Evolutionary conservation across 1,139 yeast genomes (phyloP), one percentile per base, ranked within the genome.

Genomic region (Arxiozyma telluris): DNA sequence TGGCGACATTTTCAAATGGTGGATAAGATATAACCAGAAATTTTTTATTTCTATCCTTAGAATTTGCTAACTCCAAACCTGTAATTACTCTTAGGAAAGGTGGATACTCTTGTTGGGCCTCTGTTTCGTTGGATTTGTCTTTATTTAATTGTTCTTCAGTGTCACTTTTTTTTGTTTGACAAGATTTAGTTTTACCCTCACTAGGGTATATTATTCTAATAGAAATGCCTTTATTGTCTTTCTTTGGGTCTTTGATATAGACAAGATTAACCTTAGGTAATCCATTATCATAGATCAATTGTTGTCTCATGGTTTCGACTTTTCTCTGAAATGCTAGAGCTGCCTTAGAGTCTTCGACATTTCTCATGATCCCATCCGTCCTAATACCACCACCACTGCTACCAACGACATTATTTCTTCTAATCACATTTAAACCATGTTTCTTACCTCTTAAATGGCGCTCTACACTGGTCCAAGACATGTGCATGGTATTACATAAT

Each of bases 401-500:
- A 23, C 25, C 6, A 15, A 46, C 22, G 15, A 27, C 20, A 46
- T 46, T 38, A 17, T 46, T 46, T 53, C 70, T 62, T 58, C 78
- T 74, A 63, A 82, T 76, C 30, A 83, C 72, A 61, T 78, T 80
- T 59, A 80, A 60, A 54, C 80, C 82, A 66, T 83, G 89, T 61
- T 81, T 82, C 56, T 78, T 74, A 34, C 88, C 88, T 21, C 80
- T 78, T 39, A 83, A 70, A 67, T 83, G 89, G 44, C 71, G 61
- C 12, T 85, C 78, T 7, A 83, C 76, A 64, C 83, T 83, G 18
- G 84, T 79, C 57, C 84, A 80, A 71, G 62, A 78, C 74, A 71
- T 82, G 84, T 41, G 86, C 64, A 68, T 79, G 1, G 88, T 83
- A 51, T 81, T 72, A 64, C 89, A 83, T 46, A 83, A 70, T 56